phyloP scores from a whole-genome alignment of 257 asterid genomes.

The Solanum commersonii region DNA sequence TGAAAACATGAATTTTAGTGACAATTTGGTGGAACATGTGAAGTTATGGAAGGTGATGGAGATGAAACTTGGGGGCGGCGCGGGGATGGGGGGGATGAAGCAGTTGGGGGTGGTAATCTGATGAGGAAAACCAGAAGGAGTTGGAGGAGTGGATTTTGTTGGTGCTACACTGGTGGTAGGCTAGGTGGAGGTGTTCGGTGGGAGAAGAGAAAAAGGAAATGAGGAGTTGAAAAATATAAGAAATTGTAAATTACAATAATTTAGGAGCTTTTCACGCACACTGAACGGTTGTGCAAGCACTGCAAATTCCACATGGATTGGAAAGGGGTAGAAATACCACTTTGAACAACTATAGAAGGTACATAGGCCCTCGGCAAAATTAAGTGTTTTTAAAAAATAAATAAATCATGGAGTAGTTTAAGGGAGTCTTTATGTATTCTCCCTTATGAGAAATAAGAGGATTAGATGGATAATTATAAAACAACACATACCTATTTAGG shows the following conservation, averaged over 20 bases:
- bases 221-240: not conserved
- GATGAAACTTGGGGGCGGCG: not conserved
- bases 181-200: not conserved
- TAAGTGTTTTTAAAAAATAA: too few species aligned
- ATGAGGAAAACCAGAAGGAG: conserved; percentile 24
- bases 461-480: not conserved
- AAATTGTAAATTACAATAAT: not conserved
- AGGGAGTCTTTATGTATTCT: not conserved
- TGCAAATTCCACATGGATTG: not conserved
- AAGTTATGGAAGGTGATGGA: not conserved
- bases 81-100: too few species aligned
- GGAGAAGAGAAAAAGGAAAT: not conserved
- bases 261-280: not conserved
- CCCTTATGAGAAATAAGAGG: not conserved
- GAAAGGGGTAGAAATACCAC: not conserved
- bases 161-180: not conserved
- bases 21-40: not conserved
- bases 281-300: not conserved
- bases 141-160: conserved; percentile 25
- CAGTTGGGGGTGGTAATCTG: conserved; percentile 11
- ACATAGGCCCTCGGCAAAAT: not conserved
- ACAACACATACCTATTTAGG: not conserved
- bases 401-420: not conserved
- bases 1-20: not conserved
- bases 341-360: not conserved